A percentile compares a stretch with the other conserved stretches of the same genome.
Evolutionary conservation across 208 protist genomes (phyloP).

Genomic region (Phytomonas sp.): DNA sequence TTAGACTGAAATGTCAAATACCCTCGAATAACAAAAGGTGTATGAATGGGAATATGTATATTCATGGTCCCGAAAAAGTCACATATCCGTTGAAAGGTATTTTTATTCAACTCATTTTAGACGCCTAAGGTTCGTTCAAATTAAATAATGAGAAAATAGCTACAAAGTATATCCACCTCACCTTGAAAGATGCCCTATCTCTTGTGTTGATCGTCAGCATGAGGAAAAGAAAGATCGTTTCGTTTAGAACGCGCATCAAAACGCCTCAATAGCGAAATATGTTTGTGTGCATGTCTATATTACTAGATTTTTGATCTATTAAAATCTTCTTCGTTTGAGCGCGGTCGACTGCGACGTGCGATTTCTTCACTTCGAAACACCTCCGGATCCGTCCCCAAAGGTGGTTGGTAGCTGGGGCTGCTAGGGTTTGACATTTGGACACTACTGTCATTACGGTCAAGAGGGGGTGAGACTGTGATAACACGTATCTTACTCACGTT

Average conservation of each 20-base stretch:
- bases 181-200: background rate
- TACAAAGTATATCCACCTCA: background rate
- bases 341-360: slow-evolving; percentile 12
- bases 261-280: slow-evolving; percentile 2
- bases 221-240: background rate
- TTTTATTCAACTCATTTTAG: background rate
- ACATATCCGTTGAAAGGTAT: background rate
- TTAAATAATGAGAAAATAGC: background rate
- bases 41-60: slow-evolving; percentile 10
- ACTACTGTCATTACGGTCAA: slow-evolving; percentile 14
- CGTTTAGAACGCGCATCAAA: background rate
- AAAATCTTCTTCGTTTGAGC: background rate
- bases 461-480: background rate
- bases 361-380: slow-evolving; percentile 41
- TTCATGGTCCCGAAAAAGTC: background rate
- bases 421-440: slow-evolving; percentile 17
- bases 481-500: background rate
- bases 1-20: slow-evolving; percentile 4
- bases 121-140: background rate
- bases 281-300: slow-evolving; percentile 4
- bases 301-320: background rate
- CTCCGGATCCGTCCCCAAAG: slow-evolving; percentile 68
- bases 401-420: slow-evolving; percentile 59
- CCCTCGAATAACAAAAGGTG: slow-evolving; percentile 1
- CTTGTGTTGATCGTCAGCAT: background rate